Percentiles rank a stretch among this genome's conserved stretches.
These are phyloP conservation scores for Eucalyptus polyanthemos DNA, from an alignment of 345 rosid species.

Conservation along the genomic window DNA sequence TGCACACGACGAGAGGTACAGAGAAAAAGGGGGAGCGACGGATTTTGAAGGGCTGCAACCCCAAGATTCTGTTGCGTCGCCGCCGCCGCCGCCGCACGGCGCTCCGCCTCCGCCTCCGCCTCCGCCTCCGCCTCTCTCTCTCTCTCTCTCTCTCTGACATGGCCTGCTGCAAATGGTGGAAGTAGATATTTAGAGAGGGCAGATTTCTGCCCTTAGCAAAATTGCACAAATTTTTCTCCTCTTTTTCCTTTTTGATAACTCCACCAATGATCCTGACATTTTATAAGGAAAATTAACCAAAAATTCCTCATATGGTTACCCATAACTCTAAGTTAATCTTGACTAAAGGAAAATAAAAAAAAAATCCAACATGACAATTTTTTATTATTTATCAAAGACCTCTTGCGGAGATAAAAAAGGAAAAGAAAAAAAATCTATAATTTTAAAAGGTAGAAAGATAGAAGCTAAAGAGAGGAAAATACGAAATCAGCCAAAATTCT, in stretches of 20 bases:
- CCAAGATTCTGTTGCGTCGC: neutral
- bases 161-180: neutral
- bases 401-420: fast-evolving
- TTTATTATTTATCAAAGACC: neutral
- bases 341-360: neutral
- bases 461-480: neutral
- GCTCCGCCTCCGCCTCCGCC: neutral
- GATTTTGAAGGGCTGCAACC: neutral
- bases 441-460: neutral
- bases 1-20: neutral
- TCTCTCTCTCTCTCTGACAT: neutral
- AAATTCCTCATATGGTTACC: neutral
- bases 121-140: neutral
- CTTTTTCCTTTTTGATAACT: neutral
- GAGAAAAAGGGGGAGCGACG: neutral
- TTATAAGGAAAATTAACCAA: neutral
- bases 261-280: neutral
- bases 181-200: neutral
- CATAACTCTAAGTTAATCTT: neutral
- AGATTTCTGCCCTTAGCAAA: neutral
- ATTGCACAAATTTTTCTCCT: neutral
- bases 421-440: neutral
- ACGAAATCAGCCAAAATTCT: neutral
- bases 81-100: neutral
- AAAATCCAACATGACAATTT: neutral